Conservation (phyloP, 805 yeast genomes). For the Teunomyces lycoperdinae region DNA sequence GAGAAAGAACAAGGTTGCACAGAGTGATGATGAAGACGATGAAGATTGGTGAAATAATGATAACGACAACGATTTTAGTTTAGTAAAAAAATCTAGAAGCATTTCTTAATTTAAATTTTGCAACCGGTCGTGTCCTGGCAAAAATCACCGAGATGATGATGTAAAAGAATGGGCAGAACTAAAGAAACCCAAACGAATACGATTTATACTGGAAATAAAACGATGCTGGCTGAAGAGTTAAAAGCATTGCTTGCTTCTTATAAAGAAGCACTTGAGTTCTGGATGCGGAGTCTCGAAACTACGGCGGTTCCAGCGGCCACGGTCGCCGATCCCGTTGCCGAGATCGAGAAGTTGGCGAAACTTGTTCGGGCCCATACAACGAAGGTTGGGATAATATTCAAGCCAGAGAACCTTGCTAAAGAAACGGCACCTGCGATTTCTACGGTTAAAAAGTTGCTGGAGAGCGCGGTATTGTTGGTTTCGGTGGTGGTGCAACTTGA, state of each 20-base stretch:
- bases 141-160: no score
- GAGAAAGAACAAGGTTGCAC: constrained; percentile 78
- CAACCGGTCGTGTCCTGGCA: background rate
- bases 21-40: constrained; percentile 81
- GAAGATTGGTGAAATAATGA: constrained; percentile 43
- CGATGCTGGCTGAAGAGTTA: background rate
- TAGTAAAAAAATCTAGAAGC: no score
- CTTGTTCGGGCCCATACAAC: constrained; percentile 74
- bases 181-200: background rate
- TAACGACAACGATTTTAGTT: no score
- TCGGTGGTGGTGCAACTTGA: constrained; percentile 40
- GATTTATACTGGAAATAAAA: background rate
- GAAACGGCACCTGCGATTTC: constrained; percentile 43
- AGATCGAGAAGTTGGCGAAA: constrained; percentile 55
- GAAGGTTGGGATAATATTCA: constrained; percentile 68
- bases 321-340: constrained; percentile 49
- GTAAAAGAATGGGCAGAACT: background rate
- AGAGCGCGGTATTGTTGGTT: constrained; percentile 42
- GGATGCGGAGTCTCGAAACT: constrained; percentile 13
- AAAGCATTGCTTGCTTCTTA: constrained; percentile 23
- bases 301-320: constrained; percentile 16
- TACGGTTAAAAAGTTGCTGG: constrained; percentile 46
- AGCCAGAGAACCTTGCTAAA: constrained; percentile 47
- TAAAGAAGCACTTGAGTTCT: constrained; percentile 29
- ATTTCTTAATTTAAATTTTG: background rate